Percentiles rank a stretch among this genome's conserved stretches.
Conservation (phyloP, 1,139 yeast species). For the Blastobotrys ciferrii region DNA sequence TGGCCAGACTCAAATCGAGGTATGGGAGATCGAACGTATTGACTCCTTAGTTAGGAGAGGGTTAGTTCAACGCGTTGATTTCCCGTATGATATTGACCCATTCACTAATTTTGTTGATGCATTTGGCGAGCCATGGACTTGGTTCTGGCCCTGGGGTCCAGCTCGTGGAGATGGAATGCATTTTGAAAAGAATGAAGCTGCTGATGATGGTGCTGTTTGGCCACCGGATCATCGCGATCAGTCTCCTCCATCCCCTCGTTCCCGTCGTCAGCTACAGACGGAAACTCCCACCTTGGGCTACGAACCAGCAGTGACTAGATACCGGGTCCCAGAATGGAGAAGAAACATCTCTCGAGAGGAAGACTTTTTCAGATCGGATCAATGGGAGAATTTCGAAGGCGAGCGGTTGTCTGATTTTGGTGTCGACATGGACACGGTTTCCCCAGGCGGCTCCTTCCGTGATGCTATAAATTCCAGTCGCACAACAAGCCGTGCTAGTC, state of each 20-base stretch:
- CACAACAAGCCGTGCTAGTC: neutral
- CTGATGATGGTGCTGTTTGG: constrained; percentile 59
- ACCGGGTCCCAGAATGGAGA: constrained; percentile 24
- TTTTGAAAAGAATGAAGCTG: constrained; percentile 54
- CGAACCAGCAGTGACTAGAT: neutral
- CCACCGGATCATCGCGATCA: constrained; percentile 80
- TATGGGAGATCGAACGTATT: constrained; percentile 87
- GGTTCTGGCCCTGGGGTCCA: constrained; percentile 68
- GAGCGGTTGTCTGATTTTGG: constrained; percentile 82
- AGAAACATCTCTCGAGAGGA: constrained; percentile 22
- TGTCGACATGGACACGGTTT: constrained; percentile 61
- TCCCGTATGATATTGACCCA: constrained; percentile 76
- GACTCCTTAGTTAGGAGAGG: constrained; percentile 56
- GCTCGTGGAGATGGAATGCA: constrained; percentile 54
- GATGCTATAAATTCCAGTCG: neutral
- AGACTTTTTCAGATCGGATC: constrained; percentile 43
- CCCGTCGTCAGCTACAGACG: neutral
- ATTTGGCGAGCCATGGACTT: constrained; percentile 39
- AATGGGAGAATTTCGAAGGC: constrained; percentile 80
- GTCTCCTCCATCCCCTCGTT: constrained; percentile 28
- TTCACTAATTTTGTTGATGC: constrained; percentile 50
- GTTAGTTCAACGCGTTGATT: constrained; percentile 38
- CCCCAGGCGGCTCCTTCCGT: neutral
- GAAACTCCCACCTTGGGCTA: constrained; percentile 12
- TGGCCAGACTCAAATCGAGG: constrained; percentile 91